phyloP scores from a whole-genome alignment of 2,329 filamentous ascomycete species.

The Gaeumannomyces sp. region DNA sequence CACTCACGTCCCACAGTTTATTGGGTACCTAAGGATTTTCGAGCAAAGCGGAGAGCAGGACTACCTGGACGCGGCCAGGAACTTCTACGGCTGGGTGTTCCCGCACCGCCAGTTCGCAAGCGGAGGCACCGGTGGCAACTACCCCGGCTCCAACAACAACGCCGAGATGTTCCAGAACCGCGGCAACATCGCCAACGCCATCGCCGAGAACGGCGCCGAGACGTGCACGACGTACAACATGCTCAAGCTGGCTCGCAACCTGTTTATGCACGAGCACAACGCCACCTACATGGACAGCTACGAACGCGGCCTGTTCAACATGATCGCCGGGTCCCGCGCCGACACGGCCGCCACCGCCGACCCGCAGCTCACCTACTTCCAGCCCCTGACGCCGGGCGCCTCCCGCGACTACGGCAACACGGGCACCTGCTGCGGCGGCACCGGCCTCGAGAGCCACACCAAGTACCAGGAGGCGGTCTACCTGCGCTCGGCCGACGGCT shows the following conservation, averaged over 20 bases:
- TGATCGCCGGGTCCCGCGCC: slow-evolving; percentile 25
- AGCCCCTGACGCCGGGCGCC: slow-evolving; percentile 22
- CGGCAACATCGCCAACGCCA: slow-evolving; percentile 26
- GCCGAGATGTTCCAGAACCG: slow-evolving; percentile 28
- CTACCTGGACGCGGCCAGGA: slow-evolving; percentile 24
- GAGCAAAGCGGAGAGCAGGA: slow-evolving; percentile 24
- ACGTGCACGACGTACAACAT: slow-evolving; percentile 28
- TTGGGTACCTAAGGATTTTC: slow-evolving; percentile 25
- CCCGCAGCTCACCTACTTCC: slow-evolving; percentile 27
- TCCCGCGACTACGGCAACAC: slow-evolving; percentile 25
- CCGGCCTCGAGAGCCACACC: slow-evolving; percentile 27
- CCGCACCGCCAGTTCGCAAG: slow-evolving; percentile 25
- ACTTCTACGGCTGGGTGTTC: slow-evolving; percentile 28
- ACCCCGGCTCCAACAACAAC: slow-evolving; percentile 25
- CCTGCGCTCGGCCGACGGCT: slow-evolving; percentile 25
- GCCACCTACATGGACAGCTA: slow-evolving; percentile 28
- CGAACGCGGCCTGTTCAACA: slow-evolving; percentile 27
- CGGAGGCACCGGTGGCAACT: slow-evolving; percentile 25
- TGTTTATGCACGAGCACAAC: slow-evolving; percentile 26
- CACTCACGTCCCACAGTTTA: slow-evolving; percentile 26
- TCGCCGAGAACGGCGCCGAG: slow-evolving; percentile 22
- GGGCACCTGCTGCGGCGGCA: slow-evolving; percentile 27
- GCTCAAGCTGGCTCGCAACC: slow-evolving; percentile 26
- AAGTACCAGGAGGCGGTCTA: slow-evolving; percentile 30
- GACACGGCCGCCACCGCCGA: slow-evolving; percentile 17